Base-by-base conservation (phyloP, 2,329 filamentous ascomycete species). In the Neofusicoccum cordaticola region DNA sequence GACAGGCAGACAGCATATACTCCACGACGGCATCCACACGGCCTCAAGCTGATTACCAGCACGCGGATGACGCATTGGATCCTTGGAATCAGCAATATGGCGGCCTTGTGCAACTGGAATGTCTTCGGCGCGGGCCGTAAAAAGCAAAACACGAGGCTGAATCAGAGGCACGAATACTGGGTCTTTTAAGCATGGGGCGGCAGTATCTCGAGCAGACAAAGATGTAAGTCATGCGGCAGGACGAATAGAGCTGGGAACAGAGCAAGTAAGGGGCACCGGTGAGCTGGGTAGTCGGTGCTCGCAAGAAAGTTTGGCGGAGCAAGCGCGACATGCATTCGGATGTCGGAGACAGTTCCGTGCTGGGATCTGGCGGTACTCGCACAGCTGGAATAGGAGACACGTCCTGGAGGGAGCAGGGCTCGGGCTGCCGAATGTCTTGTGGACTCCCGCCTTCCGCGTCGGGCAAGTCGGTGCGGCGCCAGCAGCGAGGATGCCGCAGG, bases 331-430 rank as follows among this genome's bases (percentile, higher is more conserved):
- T 17, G 37, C 4, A 27, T 8, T 56, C 12, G 51, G 7, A 56
- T 31, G 19, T 47, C 53, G 56, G 56, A 47, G 56, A 47, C 12
- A 35, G 15, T 17, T 27, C 42, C 27, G 41, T n/a, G 34, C 31
- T 31, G 9, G 52, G 8, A 19, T 6, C 22, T 4, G 37, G 15
- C 22, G 22, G 22, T 22, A 22, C 22, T 4, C 12, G 56, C 19
- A 37, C 35, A 47, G 41, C 53, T 35, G 39, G 8, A 44, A 34
- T 44, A 45, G 53, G 53, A n/a, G 12, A 22, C 11, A 8, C 39
- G 44, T 58, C 27, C 53, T 58, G 53, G 53, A 58, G 53, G 53
- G 17, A 19, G 39, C 53, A 58, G 56, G 42, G 42, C 53, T 17
- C 19, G 15, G 6, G 11, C 35, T 56, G 51, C 52, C 17, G 52